A percentile compares a stretch with the other conserved stretches of the same genome.
phyloP scores from a whole-genome alignment of 192 early-diverging fungal genomes.

The Backusella circina region DNA sequence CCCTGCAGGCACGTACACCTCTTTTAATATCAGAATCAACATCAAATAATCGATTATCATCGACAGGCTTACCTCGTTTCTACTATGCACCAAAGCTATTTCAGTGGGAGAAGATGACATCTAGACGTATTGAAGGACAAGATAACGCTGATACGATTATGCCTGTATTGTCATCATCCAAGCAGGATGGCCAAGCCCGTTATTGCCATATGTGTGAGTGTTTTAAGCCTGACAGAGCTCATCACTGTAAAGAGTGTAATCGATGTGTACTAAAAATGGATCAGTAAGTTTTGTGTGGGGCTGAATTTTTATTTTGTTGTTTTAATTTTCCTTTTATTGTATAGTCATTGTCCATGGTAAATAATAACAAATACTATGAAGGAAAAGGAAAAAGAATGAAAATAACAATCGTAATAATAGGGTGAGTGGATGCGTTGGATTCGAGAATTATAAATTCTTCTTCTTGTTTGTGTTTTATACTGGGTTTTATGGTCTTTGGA shows the following conservation, averaged over 20 bases:
- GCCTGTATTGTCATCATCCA: constrained; percentile 18
- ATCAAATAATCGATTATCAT: background rate
- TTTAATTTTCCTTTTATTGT: background rate
- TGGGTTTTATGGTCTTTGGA: constrained; percentile 40
- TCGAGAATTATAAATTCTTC: constrained; percentile 56
- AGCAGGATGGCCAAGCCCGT: constrained; percentile 22
- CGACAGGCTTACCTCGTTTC: constrained; percentile 7
- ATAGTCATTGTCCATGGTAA: constrained; percentile 36
- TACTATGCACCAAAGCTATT: constrained; percentile 22
- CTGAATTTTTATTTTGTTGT: background rate
- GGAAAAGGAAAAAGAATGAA: background rate
- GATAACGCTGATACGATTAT: background rate
- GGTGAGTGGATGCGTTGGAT: constrained; percentile 51
- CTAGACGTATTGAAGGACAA: background rate
- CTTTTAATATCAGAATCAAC: constrained; percentile 2
- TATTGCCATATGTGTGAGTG: constrained; percentile 29
- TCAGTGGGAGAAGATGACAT: constrained; percentile 11
- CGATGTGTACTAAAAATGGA: constrained; percentile 57
- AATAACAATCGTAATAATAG: constrained; percentile 11
- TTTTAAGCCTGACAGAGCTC: constrained; percentile 49
- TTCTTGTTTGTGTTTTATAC: constrained; percentile 49
- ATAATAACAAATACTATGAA: background rate
- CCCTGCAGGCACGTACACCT: background rate
- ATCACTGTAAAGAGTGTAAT: constrained; percentile 55
- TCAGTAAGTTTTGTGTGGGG: constrained; percentile 51